These are phyloP conservation scores for Mallotus nudiflorus DNA, from an alignment of 345 rosid genomes.

Conservation along the genomic window DNA sequence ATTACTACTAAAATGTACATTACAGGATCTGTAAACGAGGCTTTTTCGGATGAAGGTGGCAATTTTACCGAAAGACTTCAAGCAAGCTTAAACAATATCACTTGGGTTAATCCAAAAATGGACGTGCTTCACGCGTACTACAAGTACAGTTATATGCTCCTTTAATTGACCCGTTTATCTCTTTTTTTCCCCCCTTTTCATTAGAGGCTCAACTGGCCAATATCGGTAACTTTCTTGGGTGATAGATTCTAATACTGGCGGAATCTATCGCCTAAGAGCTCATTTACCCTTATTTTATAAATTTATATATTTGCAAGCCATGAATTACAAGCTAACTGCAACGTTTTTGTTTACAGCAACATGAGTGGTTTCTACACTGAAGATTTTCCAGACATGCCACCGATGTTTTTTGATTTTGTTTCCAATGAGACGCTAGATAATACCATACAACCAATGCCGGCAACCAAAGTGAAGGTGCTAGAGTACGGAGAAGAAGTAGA, in stretches of 20 bases:
- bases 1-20: slow-evolving; percentile 13
- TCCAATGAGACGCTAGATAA: background rate
- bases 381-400: slow-evolving; percentile 1
- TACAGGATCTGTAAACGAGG: background rate
- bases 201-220: no score
- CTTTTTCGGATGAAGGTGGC: no score
- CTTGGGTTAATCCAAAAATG: slow-evolving; percentile 23
- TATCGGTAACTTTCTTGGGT: no score
- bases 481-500: slow-evolving; percentile 43
- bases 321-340: no score
- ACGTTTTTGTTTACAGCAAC: background rate
- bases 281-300: no score
- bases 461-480: slow-evolving; percentile 33
- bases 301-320: background rate
- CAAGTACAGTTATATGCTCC: background rate
- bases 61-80: slow-evolving; percentile 1
- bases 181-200: no score
- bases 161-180: no score
- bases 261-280: no score
- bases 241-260: no score
- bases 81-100: slow-evolving; percentile 49
- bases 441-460: background rate
- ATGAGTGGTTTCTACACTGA: background rate
- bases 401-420: slow-evolving; percentile 5
- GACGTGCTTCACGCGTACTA: slow-evolving; percentile 30